Evolutionary conservation across 129 eudicot genomes (phyloP).

Genomic region (Lonicera japonica): DNA sequence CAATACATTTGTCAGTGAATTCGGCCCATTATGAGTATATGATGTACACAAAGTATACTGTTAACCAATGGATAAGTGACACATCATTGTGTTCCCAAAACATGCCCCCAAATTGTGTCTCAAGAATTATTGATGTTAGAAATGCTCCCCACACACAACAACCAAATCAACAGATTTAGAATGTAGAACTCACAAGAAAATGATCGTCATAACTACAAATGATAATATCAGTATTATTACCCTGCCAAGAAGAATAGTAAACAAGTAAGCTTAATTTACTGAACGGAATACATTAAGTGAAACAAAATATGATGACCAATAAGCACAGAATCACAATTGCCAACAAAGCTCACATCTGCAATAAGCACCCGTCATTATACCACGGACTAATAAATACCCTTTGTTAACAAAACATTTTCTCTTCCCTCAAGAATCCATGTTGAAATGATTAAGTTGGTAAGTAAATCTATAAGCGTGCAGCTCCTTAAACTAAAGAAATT

Average conservation of each 20-base stretch:
- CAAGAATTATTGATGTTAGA: constrained; percentile 14
- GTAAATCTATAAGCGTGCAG: background rate
- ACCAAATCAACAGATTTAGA: constrained; percentile 5
- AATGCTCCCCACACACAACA: constrained; percentile 5
- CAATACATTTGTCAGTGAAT: too few relatives aligned
- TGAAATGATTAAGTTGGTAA: background rate
- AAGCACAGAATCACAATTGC: too few relatives aligned
- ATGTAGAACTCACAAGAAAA: constrained; percentile 42
- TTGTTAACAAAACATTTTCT: too few relatives aligned
- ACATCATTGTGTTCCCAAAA: too few relatives aligned
- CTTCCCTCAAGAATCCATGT: background rate
- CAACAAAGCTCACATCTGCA: too few relatives aligned
- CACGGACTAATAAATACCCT: too few relatives aligned
- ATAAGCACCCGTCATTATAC: too few relatives aligned
- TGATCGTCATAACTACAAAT: constrained; percentile 62
- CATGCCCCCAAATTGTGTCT: too few relatives aligned
- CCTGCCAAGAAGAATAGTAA: constrained; percentile 40
- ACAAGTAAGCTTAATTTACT: background rate
- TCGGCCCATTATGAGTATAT: too few relatives aligned
- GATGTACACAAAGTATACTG: too few relatives aligned
- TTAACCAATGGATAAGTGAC: too few relatives aligned
- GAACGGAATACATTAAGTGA: background rate
- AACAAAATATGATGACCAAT: background rate
- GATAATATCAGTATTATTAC: constrained; percentile 49
- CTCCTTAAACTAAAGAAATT: background rate